These are phyloP conservation scores for Xylariaceae sp. DNA, from an alignment of 2,329 filamentous ascomycete species.

Conservation along the genomic window DNA sequence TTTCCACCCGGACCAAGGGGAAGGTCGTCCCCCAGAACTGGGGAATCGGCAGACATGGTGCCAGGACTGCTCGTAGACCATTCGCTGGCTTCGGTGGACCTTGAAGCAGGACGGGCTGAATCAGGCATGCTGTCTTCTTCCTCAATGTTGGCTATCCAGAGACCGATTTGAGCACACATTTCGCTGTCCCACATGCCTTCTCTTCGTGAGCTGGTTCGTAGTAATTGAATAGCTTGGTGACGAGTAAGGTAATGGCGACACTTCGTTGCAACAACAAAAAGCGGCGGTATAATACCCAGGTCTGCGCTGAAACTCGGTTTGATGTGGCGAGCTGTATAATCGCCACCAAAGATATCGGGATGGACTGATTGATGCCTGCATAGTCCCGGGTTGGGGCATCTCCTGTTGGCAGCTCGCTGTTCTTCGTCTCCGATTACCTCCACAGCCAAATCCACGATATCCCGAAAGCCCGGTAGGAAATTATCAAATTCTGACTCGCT, in stretches of 20 bases:
- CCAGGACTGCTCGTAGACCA: slow-evolving; percentile 24
- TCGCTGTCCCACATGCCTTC: slow-evolving; percentile 68
- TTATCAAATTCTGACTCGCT: slow-evolving; percentile 54
- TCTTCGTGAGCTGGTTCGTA: slow-evolving; percentile 54
- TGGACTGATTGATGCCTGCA: slow-evolving; percentile 40
- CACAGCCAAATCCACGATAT: slow-evolving; percentile 52
- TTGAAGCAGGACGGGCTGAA: slow-evolving; percentile 28
- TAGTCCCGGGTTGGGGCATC: slow-evolving; percentile 40
- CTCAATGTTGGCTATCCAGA: slow-evolving; percentile 52
- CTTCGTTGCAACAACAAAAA: slow-evolving; percentile 62
- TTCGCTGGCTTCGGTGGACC: slow-evolving; percentile 27
- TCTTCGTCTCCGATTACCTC: slow-evolving; percentile 58
- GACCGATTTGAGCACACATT: slow-evolving; percentile 49
- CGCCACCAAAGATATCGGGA: slow-evolving; percentile 37
- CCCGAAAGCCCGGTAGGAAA: slow-evolving; percentile 47
- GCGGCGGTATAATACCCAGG: slow-evolving; percentile 57
- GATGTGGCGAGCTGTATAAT: slow-evolving; percentile 46
- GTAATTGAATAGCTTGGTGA: slow-evolving; percentile 55
- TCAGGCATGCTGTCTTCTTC: slow-evolving; percentile 37
- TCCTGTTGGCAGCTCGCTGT: slow-evolving; percentile 42
- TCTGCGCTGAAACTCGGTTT: slow-evolving; percentile 60
- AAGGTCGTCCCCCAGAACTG: slow-evolving; percentile 33
- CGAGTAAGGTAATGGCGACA: slow-evolving; percentile 54
- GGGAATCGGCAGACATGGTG: slow-evolving; percentile 26
- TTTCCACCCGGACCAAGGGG: slow-evolving; percentile 42